Conservation (phyloP, 2,329 filamentous ascomycete genomes). For the Diaporthe ampelina region DNA sequence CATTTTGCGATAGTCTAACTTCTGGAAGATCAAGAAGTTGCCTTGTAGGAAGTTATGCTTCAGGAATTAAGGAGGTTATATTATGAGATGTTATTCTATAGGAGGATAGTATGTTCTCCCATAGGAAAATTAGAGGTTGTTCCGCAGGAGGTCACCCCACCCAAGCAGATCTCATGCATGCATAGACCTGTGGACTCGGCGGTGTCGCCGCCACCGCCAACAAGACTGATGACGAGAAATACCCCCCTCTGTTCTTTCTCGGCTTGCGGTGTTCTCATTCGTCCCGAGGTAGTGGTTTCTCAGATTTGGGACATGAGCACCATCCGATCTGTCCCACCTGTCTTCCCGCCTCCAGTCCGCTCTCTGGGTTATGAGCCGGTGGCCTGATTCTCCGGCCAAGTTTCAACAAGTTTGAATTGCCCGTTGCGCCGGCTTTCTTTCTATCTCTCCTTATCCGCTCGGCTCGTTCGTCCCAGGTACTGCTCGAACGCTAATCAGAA, state of each 20-base stretch:
- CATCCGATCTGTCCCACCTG: background rate
- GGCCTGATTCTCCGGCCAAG: conserved; percentile 1
- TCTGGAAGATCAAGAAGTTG: too few relatives aligned
- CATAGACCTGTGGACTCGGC: too few relatives aligned
- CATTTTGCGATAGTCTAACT: too few relatives aligned
- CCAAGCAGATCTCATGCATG: too few relatives aligned
- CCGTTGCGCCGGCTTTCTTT: background rate
- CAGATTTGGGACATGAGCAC: background rate
- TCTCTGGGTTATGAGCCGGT: background rate
- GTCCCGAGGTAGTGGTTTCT: background rate
- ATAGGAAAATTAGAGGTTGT: too few relatives aligned
- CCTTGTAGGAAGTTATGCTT: too few relatives aligned
- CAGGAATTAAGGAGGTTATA: too few relatives aligned
- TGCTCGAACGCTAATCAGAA: background rate
- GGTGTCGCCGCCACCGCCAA: background rate
- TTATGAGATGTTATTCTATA: too few relatives aligned
- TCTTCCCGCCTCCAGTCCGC: background rate
- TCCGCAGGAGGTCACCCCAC: too few relatives aligned
- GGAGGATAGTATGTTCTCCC: too few relatives aligned
- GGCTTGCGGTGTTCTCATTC: background rate
- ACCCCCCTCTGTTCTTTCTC: too few relatives aligned
- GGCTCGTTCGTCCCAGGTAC: background rate
- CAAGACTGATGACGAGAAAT: background rate
- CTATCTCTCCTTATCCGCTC: background rate
- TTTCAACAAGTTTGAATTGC: background rate